Evolutionary conservation across 2,329 filamentous ascomycete species (phyloP), one percentile per base, ranked within the genome.

Genomic region (Hyphodiscus sp.): DNA sequence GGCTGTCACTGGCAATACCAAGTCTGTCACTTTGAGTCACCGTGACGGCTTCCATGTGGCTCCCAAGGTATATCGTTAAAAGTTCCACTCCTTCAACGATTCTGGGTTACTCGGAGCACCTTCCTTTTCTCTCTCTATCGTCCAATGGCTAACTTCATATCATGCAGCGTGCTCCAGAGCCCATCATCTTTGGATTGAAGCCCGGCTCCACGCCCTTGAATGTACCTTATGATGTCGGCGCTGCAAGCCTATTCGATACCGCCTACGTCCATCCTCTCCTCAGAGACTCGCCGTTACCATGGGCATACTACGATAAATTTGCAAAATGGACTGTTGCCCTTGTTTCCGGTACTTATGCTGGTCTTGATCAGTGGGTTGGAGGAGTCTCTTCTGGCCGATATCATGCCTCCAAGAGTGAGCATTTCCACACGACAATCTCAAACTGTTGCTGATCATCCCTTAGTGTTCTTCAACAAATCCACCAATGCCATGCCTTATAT

Each of bases 321-420:
- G 69, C 76, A 49, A 71, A 73, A 51, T 65, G 60, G 11, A 74
- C 74, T 54, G 70, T 74, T 47, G 72, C 66, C 61, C 54, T 71
- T 3, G 73, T 74, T 8, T 74, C 73, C 13, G 76, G 76, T 0
- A 75, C 75, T 0, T 65, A 68, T 10, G 68, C 70, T 51, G 76
- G 76, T 0, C 69, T 73, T 1, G 74, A 77, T 58, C 76, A 78
- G 58, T 74, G 75, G 68, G 71, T 74, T n/a, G 76, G 76, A 2
- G 70, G 71, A n/a, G 45, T 57, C 15, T 49, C 45, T 8, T 38
- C 42, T 20, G 52, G 50, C 11, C 45, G 53, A 15, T 52, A 26
- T 30, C 53, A 55, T 47, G 49, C 46, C 33, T 51, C 49, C 30
- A 41, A 29, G 19, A 49, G 50, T 52, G 47, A 38, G 16, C 1